These are phyloP conservation scores for Boletus patriciae DNA, from an alignment of 768 basidiomycete species.

Conservation along the genomic window DNA sequence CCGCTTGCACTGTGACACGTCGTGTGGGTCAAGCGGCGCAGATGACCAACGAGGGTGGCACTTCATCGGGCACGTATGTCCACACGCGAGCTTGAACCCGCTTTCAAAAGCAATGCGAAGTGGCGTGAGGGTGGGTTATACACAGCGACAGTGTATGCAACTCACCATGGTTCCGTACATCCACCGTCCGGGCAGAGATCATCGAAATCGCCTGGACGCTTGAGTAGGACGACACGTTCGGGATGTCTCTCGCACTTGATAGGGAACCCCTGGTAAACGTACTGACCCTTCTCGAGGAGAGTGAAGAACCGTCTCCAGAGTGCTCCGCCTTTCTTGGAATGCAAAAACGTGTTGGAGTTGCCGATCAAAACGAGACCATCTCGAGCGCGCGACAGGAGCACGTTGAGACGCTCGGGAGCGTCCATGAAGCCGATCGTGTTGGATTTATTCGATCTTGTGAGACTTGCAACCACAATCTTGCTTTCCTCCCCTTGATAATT, in stretches of 20 bases:
- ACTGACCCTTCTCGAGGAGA: neutral
- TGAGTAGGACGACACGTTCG: constrained; percentile 37
- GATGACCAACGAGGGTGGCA: constrained; percentile 55
- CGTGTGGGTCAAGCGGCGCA: constrained; percentile 25
- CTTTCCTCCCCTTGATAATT: constrained; percentile 77
- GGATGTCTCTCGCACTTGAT: constrained; percentile 56
- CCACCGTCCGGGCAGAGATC: constrained; percentile 58
- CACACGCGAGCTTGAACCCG: constrained; percentile 3
- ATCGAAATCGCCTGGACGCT: constrained; percentile 49
- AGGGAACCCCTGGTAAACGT: constrained; percentile 43
- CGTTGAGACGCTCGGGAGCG: constrained; percentile 65
- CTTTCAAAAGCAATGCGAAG: neutral
- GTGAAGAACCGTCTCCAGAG: constrained; percentile 12
- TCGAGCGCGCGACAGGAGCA: constrained; percentile 66
- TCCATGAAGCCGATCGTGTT: constrained; percentile 69
- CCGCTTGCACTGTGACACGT: constrained; percentile 41
- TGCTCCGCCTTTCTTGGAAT: constrained; percentile 8
- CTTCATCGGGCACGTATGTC: constrained; percentile 56
- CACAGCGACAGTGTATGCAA: neutral
- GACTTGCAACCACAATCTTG: constrained; percentile 58
- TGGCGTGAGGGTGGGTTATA: neutral
- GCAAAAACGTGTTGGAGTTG: constrained; percentile 35
- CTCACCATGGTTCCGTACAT: constrained; percentile 58
- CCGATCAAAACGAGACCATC: constrained; percentile 65
- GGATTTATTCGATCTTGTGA: constrained; percentile 56